Evolutionary conservation across 768 basidiomycete genomes (phyloP).

Genomic region (Auricularia sp.): DNA sequence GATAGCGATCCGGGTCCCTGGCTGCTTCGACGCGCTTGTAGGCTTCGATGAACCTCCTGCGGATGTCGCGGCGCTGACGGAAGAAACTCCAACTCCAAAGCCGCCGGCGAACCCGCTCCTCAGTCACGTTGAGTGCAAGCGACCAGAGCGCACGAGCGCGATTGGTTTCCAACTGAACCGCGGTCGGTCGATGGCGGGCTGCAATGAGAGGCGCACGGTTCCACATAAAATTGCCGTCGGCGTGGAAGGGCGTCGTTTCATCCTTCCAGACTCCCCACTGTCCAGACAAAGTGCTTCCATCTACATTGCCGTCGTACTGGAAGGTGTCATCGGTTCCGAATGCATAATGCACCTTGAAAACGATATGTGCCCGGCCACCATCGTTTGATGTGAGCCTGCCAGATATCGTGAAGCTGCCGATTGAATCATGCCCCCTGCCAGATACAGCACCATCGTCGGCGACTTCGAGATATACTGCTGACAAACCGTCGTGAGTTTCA

Average conservation of each 20-base stretch:
- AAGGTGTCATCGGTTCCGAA: neutral
- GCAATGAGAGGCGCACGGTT: neutral
- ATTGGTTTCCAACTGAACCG: slow-evolving; percentile 16
- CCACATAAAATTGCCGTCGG: neutral
- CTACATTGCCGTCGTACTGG: neutral
- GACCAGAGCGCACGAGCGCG: slow-evolving; percentile 23
- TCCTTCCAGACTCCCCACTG: neutral
- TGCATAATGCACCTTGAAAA: too few species aligned
- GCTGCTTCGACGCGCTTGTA: slow-evolving; percentile 4
- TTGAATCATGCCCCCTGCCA: neutral
- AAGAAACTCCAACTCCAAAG: slow-evolving; percentile 25
- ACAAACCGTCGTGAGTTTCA: too few species aligned
- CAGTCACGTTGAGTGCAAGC: slow-evolving; percentile 21
- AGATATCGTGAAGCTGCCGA: neutral
- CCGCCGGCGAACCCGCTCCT: slow-evolving; percentile 15
- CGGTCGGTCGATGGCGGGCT: slow-evolving; percentile 12
- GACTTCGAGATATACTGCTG: too few species aligned
- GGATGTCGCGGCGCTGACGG: slow-evolving; percentile 19
- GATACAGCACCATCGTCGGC: too few species aligned
- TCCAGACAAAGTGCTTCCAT: neutral
- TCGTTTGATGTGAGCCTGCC: too few species aligned
- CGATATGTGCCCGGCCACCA: too few species aligned
- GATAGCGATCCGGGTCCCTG: neutral
- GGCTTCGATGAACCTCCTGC: slow-evolving; percentile 22
- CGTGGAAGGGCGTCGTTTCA: neutral